These are phyloP conservation scores for Rhynchospora pubera DNA, from an alignment of 176 grass and related monocot genomes.

Conservation along the genomic window DNA sequence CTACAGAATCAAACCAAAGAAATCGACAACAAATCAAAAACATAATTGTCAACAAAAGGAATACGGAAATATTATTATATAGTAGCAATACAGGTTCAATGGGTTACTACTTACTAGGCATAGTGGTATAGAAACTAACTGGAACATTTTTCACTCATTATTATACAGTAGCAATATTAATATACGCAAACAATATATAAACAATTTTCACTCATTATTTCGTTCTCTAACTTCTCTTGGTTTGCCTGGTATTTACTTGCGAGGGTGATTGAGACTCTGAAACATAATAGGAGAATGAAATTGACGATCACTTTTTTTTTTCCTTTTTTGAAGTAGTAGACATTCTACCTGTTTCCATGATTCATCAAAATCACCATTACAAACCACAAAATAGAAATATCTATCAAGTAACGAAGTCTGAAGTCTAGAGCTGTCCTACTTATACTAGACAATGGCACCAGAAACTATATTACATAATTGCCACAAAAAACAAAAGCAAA, in stretches of 20 bases:
- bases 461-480: no score
- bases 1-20: conserved; percentile 35
- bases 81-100: background rate
- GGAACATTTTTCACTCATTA: background rate
- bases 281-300: background rate
- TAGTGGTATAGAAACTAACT: background rate
- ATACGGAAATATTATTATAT: background rate
- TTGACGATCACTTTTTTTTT: background rate
- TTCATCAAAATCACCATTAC: no score
- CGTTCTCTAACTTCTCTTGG: background rate
- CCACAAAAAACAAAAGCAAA: no score
- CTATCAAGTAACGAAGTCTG: no score
- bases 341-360: no score
- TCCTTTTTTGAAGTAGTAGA: no score
- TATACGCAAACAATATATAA: background rate
- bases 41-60: background rate
- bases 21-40: background rate
- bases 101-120: no score
- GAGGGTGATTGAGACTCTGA: background rate
- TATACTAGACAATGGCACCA: no score
- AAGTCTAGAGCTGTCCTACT: no score
- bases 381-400: no score
- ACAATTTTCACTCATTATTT: background rate
- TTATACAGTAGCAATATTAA: no score
- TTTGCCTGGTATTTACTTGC: background rate